These are phyloP conservation scores for Trichosporon sp. DNA, from an alignment of 1,284 basidiomycete genomes.

Conservation along the genomic window DNA sequence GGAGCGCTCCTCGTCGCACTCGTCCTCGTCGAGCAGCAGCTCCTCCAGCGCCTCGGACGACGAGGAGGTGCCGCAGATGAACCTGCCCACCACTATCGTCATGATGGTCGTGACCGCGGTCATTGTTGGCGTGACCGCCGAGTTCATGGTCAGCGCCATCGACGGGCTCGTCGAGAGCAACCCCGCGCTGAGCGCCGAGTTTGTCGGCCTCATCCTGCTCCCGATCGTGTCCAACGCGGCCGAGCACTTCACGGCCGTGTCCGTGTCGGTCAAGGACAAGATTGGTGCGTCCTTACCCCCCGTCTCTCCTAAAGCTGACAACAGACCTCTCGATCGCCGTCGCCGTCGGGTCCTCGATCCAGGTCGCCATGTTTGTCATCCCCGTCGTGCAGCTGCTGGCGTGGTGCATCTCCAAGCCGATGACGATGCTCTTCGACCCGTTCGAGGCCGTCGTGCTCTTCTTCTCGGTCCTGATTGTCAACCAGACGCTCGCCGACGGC, in stretches of 20 bases:
- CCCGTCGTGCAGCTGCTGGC: slow-evolving; percentile 60
- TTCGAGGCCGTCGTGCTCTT: slow-evolving; percentile 54
- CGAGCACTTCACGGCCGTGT: slow-evolving; percentile 83
- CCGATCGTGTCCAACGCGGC: slow-evolving; percentile 43
- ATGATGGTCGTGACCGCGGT: slow-evolving; percentile 43
- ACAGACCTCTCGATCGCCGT: slow-evolving; percentile 61
- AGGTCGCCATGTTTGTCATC: slow-evolving; percentile 78
- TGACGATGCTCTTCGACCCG: slow-evolving; percentile 50
- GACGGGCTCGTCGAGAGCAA: slow-evolving; percentile 43
- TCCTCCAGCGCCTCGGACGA: slow-evolving; percentile 27
- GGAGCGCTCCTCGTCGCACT: not conserved
- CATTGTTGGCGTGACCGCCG: slow-evolving; percentile 65
- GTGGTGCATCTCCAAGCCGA: slow-evolving; percentile 53
- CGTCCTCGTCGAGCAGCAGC: not conserved
- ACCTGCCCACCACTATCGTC: slow-evolving; percentile 53
- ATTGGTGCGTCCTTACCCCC: slow-evolving; percentile 21
- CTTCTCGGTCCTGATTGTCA: slow-evolving; percentile 71
- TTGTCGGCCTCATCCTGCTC: slow-evolving; percentile 61
- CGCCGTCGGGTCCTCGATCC: slow-evolving; percentile 84
- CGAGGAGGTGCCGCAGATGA: slow-evolving; percentile 51
- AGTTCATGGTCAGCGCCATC: slow-evolving; percentile 54
- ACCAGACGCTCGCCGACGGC: slow-evolving; percentile 70
- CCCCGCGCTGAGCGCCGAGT: slow-evolving; percentile 61
- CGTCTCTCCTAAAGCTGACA: not conserved
- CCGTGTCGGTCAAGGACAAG: slow-evolving; percentile 72